These are phyloP conservation scores for Rubus parviflorus DNA, from an alignment of 306 rosid genomes.

Conservation along the genomic window DNA sequence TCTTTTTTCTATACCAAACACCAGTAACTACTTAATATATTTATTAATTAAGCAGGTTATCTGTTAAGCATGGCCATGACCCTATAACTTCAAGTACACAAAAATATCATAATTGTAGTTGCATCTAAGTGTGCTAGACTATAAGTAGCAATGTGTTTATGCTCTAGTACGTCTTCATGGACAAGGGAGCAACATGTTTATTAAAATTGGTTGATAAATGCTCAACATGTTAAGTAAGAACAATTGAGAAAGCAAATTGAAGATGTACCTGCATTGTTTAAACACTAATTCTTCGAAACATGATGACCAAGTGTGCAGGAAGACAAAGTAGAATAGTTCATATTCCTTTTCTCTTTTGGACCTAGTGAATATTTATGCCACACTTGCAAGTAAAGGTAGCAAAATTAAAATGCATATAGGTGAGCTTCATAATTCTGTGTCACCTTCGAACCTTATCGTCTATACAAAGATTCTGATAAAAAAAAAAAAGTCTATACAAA, in stretches of 20 bases:
- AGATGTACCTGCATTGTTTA: background rate
- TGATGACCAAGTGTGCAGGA: background rate
- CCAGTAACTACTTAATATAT: no score
- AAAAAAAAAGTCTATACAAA: no score
- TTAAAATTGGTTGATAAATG: background rate
- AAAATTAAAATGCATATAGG: background rate
- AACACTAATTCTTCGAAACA: background rate
- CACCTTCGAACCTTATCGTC: slow-evolving; percentile 17
- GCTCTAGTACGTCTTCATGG: background rate
- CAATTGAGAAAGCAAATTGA: background rate
- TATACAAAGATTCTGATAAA: no score
- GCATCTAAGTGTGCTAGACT: no score
- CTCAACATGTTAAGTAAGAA: background rate
- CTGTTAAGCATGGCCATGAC: background rate
- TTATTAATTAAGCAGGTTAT: no score
- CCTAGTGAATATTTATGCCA: slow-evolving; percentile 8
- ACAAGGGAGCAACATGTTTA: background rate
- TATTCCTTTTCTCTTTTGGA: background rate
- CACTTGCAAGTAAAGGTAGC: slow-evolving; percentile 16
- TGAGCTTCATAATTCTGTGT: background rate
- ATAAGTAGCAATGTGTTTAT: background rate
- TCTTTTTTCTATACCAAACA: background rate
- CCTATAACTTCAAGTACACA: background rate
- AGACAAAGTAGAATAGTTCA: background rate
- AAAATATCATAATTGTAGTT: no score